A percentile compares a stretch with the other conserved stretches of the same genome.
These are phyloP conservation scores for Dactylellina sp. DNA, from an alignment of 2,329 filamentous ascomycete species.

Conservation along the genomic window DNA sequence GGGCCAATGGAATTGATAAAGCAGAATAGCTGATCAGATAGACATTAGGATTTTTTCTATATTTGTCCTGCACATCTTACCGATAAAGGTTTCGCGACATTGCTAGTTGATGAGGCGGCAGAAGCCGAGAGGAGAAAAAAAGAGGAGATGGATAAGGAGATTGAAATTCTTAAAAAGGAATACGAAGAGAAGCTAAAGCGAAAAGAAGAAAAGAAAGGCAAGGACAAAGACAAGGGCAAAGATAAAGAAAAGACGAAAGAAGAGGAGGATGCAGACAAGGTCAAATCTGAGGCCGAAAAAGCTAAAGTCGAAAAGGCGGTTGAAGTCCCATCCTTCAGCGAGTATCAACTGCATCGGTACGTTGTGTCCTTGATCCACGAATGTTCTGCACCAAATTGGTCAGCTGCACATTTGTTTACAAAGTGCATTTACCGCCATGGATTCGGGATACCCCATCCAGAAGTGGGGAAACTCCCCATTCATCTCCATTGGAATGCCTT, in stretches of 20 bases:
- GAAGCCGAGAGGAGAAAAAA: conserved; percentile 70
- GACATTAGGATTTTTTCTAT: conserved; percentile 84
- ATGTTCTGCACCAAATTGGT: conserved; percentile 38
- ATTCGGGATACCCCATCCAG: conserved; percentile 14
- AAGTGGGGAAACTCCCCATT: conserved; percentile 28
- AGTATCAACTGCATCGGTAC: conserved; percentile 24
- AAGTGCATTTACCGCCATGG: conserved; percentile 40
- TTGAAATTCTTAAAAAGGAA: conserved; percentile 74
- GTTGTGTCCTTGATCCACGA: conserved; percentile 15
- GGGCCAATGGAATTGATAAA: background rate
- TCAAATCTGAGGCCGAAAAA: conserved; percentile 66
- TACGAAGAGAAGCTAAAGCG: conserved; percentile 80
- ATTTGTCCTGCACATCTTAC: conserved; percentile 85
- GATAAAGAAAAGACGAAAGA: conserved; percentile 68
- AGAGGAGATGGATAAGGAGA: conserved; percentile 74
- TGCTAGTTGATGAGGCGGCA: conserved; percentile 73
- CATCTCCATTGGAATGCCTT: background rate
- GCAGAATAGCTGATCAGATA: conserved; percentile 39
- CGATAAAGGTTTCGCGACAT: conserved; percentile 81
- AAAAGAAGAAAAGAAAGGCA: conserved; percentile 69
- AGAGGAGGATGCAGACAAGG: conserved; percentile 65
- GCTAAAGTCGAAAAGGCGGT: conserved; percentile 63
- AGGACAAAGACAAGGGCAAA: conserved; percentile 76
- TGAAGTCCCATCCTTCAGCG: conserved; percentile 62
- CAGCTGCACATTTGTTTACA: conserved; percentile 53